Percentiles rank a stretch among this genome's conserved stretches.
These are phyloP conservation scores for Syncephalastrum monosporum DNA, from an alignment of 371 early-diverging fungal species.

Conservation along the genomic window DNA sequence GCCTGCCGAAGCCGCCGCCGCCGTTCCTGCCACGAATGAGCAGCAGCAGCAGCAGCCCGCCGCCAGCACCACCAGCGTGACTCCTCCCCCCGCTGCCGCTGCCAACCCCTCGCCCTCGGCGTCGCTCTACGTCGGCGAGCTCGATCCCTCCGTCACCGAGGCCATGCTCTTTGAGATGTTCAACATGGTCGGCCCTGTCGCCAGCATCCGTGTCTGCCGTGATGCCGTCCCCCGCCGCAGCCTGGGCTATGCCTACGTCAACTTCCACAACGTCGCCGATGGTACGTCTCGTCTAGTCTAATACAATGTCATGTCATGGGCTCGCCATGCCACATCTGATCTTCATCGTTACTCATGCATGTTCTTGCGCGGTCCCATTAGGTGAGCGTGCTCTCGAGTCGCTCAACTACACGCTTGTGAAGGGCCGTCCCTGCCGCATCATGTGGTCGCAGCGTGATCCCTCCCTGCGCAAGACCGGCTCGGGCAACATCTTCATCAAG, in stretches of 20 bases:
- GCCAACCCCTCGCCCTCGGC: constrained; percentile 58
- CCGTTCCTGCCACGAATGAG: constrained; percentile 38
- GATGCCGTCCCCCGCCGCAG: constrained; percentile 97
- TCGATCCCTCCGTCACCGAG: constrained; percentile 94
- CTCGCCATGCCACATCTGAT: constrained; percentile 8
- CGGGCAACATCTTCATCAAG: constrained; percentile 99
- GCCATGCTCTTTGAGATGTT: constrained; percentile 97
- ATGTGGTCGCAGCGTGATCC: constrained; percentile 99
- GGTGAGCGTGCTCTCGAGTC: constrained; percentile 92
- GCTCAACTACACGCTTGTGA: constrained; percentile 94
- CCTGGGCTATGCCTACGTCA: constrained; percentile 98
- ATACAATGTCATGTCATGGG: constrained; percentile 1
- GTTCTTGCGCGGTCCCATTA: constrained; percentile 20
- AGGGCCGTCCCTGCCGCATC: constrained; percentile 95
- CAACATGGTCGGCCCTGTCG: constrained; percentile 93
- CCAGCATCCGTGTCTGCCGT: constrained; percentile 97
- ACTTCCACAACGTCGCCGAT: constrained; percentile 83
- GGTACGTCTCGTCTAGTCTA: constrained; percentile 42
- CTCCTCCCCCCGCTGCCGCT: constrained; percentile 39
- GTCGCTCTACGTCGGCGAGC: constrained; percentile 89
- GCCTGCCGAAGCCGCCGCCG: constrained; percentile 46
- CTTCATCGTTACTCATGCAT: constrained; percentile 10
- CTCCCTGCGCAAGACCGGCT: constrained; percentile 87
- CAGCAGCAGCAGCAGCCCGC: constrained; percentile 66
- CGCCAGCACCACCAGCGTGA: constrained; percentile 42